Evolutionary conservation across 2,329 filamentous ascomycete species (phyloP).

Genomic region (Sclerotinia trifoliorum): DNA sequence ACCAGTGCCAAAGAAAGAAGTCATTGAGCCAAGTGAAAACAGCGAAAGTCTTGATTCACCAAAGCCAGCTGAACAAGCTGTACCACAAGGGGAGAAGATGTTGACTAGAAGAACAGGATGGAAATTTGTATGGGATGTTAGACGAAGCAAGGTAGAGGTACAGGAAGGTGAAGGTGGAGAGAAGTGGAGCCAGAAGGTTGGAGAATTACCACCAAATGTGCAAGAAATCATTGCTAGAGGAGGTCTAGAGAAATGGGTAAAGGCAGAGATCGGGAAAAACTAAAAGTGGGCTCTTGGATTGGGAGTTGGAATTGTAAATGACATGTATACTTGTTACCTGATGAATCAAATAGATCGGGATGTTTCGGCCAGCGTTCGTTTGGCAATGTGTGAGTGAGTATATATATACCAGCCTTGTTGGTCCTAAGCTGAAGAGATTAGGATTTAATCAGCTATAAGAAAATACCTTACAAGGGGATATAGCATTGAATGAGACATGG

Average conservation of each 20-base stretch:
- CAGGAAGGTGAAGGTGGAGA: conserved; percentile 62
- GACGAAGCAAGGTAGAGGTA: conserved; percentile 66
- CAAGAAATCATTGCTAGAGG: conserved; percentile 80
- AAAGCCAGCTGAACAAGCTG: conserved; percentile 44
- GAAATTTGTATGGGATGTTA: conserved; percentile 80
- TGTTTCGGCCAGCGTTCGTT: neutral
- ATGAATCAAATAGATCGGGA: neutral
- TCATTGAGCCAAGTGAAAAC: conserved; percentile 53
- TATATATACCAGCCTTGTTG: neutral
- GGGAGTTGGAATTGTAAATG: neutral
- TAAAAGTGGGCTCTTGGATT: neutral
- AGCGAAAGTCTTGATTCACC: conserved; percentile 51
- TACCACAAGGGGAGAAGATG: conserved; percentile 48
- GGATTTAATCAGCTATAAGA: neutral
- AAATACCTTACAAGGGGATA: neutral
- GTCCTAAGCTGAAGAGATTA: neutral
- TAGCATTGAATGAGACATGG: neutral
- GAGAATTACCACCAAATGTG: conserved; percentile 79
- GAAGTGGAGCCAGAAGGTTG: conserved; percentile 77
- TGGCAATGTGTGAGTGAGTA: too few species aligned
- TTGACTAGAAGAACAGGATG: conserved; percentile 76
- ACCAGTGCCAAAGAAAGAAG: conserved; percentile 42
- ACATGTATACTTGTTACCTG: neutral
- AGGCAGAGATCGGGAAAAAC: conserved; percentile 31
- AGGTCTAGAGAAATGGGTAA: conserved; percentile 78